Conservation (phyloP, 352 stramenopile species). For the Pythium dissotocum region DNA sequence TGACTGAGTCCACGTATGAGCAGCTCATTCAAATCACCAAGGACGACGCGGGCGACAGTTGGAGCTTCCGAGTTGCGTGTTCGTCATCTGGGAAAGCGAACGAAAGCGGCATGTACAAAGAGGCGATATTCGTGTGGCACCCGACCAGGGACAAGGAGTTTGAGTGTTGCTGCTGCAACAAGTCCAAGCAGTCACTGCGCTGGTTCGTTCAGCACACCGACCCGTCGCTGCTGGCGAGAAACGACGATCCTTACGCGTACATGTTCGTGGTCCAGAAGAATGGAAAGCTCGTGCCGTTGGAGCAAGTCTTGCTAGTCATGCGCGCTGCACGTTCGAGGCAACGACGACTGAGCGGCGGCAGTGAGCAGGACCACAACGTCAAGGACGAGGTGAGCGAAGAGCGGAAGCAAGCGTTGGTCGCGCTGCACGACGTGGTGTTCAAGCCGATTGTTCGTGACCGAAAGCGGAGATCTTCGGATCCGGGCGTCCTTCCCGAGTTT, state of each 20-base stretch:
- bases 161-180: slow-evolving; percentile 8
- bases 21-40: slow-evolving; percentile 8
- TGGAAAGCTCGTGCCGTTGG: not conserved
- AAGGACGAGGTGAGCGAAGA: not conserved
- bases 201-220: slow-evolving; percentile 19
- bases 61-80: slow-evolving; percentile 10
- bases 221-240: not conserved
- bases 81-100: slow-evolving; percentile 5
- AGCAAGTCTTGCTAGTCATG: not conserved
- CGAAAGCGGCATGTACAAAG: slow-evolving; percentile 15
- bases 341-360: not conserved
- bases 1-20: not conserved
- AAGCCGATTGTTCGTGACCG: not conserved
- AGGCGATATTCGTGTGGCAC: slow-evolving; percentile 8
- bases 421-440: not conserved
- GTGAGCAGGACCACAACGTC: not conserved
- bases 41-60: not conserved
- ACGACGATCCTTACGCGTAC: slow-evolving; percentile 5
- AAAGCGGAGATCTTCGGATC: not conserved
- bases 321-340: not conserved
- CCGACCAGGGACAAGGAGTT: not conserved
- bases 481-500: not conserved
- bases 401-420: not conserved
- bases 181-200: not conserved
- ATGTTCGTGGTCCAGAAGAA: slow-evolving; percentile 10